Conservation (phyloP, 1,139 yeast genomes). For the Suhomyces bolitotheri region DNA sequence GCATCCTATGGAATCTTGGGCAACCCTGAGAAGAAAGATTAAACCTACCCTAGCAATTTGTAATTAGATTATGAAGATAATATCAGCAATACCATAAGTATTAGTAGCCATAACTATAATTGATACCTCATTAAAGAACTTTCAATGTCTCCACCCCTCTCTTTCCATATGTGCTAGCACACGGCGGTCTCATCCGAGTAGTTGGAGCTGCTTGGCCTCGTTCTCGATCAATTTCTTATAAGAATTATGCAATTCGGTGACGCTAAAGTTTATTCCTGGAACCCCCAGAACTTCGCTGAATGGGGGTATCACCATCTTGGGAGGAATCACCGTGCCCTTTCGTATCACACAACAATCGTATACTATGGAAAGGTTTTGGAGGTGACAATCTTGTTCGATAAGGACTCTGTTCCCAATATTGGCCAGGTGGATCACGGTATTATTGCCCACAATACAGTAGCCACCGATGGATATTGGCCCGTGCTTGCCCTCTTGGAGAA, state of each 20-base stretch:
- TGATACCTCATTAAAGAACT: too few species aligned
- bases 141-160: too few species aligned
- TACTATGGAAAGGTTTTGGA: slow-evolving; percentile 50
- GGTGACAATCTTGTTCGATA: slow-evolving; percentile 43
- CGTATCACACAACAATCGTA: slow-evolving; percentile 63
- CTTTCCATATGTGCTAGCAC: too few species aligned
- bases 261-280: slow-evolving; percentile 33
- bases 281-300: slow-evolving; percentile 51
- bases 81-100: too few species aligned
- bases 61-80: too few species aligned
- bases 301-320: slow-evolving; percentile 60
- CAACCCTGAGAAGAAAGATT: slow-evolving; percentile 24
- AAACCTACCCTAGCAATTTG: slow-evolving; percentile 1
- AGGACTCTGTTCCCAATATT: slow-evolving; percentile 59
- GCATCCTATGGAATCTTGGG: slow-evolving; percentile 27
- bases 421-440: slow-evolving; percentile 43
- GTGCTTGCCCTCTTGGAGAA: slow-evolving; percentile 19
- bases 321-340: slow-evolving; percentile 52
- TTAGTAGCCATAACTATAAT: too few species aligned
- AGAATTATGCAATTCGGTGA: slow-evolving; percentile 38
- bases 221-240: slow-evolving; percentile 45
- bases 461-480: slow-evolving; percentile 55
- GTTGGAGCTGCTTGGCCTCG: slow-evolving; percentile 39
- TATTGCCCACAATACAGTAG: slow-evolving; percentile 53
- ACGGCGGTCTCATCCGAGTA: slow-evolving; percentile 22